phyloP scores from a whole-genome alignment of 768 basidiomycete species.

The Clathrus columnatus region DNA sequence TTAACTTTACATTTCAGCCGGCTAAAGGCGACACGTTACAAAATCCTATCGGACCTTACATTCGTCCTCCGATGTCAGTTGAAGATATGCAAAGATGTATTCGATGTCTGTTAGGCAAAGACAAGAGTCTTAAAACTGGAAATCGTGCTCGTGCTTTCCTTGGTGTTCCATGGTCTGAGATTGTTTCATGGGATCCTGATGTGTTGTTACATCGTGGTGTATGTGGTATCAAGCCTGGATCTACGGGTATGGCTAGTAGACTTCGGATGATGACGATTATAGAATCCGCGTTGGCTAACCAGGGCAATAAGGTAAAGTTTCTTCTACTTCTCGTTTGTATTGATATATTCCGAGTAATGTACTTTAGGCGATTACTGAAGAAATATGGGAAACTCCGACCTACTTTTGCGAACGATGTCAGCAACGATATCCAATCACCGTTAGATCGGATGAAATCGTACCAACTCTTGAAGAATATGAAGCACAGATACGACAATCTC shows the following conservation, averaged over 20 bases:
- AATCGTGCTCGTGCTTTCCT: slow-evolving; percentile 11
- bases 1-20: not conserved
- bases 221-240: slow-evolving; percentile 5
- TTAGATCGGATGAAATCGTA: slow-evolving; percentile 1
- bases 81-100: slow-evolving; percentile 10
- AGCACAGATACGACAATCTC: not conserved
- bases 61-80: slow-evolving; percentile 9
- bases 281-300: slow-evolving; percentile 7
- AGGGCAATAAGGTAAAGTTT: not conserved
- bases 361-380: slow-evolving; percentile 1
- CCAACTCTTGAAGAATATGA: not conserved
- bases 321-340: not conserved
- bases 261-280: slow-evolving; percentile 11
- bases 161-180: slow-evolving; percentile 9
- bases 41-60: slow-evolving; percentile 9
- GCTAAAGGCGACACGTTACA: not conserved
- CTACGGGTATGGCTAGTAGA: slow-evolving; percentile 9
- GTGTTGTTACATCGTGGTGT: slow-evolving; percentile 3
- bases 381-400: slow-evolving; percentile 7
- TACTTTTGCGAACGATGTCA: slow-evolving; percentile 7
- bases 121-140: slow-evolving; percentile 9
- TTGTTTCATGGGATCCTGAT: slow-evolving; percentile 8
- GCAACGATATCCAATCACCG: slow-evolving; percentile 8
- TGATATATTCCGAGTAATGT: not conserved
- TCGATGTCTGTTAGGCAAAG: slow-evolving; percentile 9